Percentiles rank a stretch among this genome's conserved stretches.
Evolutionary conservation across 306 rosid species (phyloP).

Genomic region (Cicer pinnatifidum): DNA sequence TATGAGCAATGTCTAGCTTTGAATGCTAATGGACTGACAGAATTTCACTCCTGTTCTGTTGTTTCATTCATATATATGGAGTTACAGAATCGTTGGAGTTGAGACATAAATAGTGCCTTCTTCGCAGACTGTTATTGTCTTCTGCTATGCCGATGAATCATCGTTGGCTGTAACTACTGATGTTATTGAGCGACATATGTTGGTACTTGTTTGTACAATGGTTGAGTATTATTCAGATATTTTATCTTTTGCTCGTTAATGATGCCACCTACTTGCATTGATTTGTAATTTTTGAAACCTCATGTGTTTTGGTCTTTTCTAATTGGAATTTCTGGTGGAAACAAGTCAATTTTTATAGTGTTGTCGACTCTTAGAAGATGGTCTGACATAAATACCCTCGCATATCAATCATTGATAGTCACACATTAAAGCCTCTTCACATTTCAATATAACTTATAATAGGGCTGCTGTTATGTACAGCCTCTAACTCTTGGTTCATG

Average conservation of each 20-base stretch:
- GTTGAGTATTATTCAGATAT: neutral
- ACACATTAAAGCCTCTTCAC: neutral
- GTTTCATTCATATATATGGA: constrained; percentile 32
- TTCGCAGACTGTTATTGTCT: neutral
- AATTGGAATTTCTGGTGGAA: neutral
- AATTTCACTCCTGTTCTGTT: constrained; percentile 54
- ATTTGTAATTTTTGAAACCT: neutral
- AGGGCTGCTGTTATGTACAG: too few relatives aligned
- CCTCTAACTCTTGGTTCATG: too few relatives aligned
- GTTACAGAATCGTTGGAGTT: constrained; percentile 53
- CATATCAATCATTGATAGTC: neutral
- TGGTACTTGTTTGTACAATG: neutral
- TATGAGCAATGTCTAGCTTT: constrained; percentile 53
- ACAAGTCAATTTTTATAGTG: neutral
- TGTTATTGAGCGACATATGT: neutral
- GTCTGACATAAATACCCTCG: constrained; percentile 23
- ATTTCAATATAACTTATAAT: too few relatives aligned
- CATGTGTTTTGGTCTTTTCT: neutral
- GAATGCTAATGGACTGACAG: constrained; percentile 65
- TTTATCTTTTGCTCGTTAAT: neutral
- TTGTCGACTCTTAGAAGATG: constrained; percentile 10
- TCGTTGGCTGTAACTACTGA: neutral
- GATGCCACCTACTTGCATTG: neutral
- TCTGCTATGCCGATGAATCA: neutral
- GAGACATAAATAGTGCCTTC: constrained; percentile 41